phyloP scores from a whole-genome alignment of 2,329 filamentous ascomycete genomes.

The Apiospora sp. region DNA sequence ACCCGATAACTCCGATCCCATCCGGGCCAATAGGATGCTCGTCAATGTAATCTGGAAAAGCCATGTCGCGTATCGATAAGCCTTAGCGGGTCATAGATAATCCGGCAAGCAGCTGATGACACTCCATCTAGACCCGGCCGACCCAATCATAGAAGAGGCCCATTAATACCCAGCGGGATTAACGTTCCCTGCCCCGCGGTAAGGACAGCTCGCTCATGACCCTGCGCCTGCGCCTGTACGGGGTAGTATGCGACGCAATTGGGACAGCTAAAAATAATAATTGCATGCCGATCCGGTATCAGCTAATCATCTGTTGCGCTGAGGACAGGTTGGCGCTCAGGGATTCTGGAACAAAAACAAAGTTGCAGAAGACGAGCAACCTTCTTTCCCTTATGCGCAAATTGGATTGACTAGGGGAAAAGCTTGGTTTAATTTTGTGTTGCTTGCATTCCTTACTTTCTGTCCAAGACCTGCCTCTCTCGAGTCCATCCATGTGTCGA shows the following conservation, averaged over 20 bases:
- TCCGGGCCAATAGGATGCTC: conserved; percentile 10
- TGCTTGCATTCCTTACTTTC: background rate
- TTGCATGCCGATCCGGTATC: conserved; percentile 20
- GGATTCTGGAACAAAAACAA: background rate
- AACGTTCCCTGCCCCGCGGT: conserved; percentile 13
- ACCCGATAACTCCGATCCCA: background rate
- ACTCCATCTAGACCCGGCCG: background rate
- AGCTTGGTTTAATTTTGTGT: background rate
- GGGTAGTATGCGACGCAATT: conserved; percentile 15
- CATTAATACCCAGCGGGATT: background rate
- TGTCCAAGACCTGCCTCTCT: background rate
- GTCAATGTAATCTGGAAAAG: conserved; percentile 14
- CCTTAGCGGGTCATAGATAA: background rate
- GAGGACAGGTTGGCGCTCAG: conserved; percentile 28
- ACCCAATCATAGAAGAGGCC: conserved; percentile 23
- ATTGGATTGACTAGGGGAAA: background rate
- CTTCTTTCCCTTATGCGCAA: background rate
- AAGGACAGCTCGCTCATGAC: conserved; percentile 2
- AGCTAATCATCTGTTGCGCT: conserved; percentile 10
- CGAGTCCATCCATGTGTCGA: conserved; percentile 31
- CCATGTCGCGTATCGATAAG: background rate
- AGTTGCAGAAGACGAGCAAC: conserved; percentile 3
- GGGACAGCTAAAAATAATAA: conserved; percentile 21
- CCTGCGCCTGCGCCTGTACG: conserved; percentile 4
- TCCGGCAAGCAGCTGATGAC: background rate